A percentile compares a stretch with the other conserved stretches of the same genome.
These are phyloP conservation scores for Leccinellum rugosiceps DNA, from an alignment of 768 basidiomycete species.

Conservation along the genomic window DNA sequence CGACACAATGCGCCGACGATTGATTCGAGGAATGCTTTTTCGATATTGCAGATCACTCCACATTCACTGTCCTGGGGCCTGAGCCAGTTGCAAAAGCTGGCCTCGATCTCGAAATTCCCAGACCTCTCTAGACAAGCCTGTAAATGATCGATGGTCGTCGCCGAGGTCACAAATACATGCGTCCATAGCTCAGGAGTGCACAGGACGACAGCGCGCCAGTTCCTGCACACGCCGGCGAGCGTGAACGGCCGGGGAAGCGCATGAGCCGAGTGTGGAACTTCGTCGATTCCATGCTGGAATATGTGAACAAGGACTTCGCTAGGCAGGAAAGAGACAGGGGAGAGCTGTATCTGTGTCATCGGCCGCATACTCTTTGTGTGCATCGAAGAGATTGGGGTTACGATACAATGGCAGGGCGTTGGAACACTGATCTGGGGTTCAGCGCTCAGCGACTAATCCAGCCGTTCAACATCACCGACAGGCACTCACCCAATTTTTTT, in stretches of 20 bases:
- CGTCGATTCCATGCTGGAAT: slow-evolving; percentile 7
- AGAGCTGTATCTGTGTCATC: slow-evolving; percentile 10
- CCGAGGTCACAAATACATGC: slow-evolving; percentile 14
- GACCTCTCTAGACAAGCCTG: slow-evolving; percentile 9
- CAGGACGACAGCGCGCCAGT: slow-evolving; percentile 8
- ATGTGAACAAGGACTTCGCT: slow-evolving; percentile 16
- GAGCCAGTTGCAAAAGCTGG: slow-evolving; percentile 15
- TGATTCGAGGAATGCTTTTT: slow-evolving; percentile 1
- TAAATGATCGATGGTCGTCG: slow-evolving; percentile 3
- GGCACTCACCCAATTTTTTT: not conserved
- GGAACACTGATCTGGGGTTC: not conserved
- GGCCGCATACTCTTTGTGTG: not conserved
- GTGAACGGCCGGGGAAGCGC: slow-evolving; percentile 1
- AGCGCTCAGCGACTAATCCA: not conserved
- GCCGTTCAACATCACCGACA: too few relatives aligned
- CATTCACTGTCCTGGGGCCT: not conserved
- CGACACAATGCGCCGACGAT: not conserved
- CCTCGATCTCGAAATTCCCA: slow-evolving; percentile 2
- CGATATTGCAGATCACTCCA: not conserved
- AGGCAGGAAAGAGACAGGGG: slow-evolving; percentile 18
- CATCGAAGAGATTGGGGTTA: not conserved
- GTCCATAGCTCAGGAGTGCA: slow-evolving; percentile 9
- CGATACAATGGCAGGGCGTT: not conserved
- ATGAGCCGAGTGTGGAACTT: not conserved
- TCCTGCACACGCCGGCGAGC: slow-evolving; percentile 13